Percentiles rank a stretch among this genome's conserved stretches.
These are phyloP conservation scores for Achaetomium macrosporum DNA, from an alignment of 2,329 filamentous ascomycete genomes.

Conservation along the genomic window DNA sequence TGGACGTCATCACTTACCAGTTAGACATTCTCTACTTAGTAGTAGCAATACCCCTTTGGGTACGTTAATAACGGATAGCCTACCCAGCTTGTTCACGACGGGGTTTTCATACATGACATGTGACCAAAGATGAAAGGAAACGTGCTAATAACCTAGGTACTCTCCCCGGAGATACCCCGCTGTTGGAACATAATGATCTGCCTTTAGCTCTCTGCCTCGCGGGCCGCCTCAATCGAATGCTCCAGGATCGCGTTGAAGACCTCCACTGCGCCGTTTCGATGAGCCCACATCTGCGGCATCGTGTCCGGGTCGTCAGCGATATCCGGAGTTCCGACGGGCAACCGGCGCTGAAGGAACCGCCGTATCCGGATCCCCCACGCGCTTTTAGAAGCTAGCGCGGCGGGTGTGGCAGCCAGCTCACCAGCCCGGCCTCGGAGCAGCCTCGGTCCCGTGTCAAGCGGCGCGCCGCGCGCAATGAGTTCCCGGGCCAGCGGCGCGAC, in stretches of 20 bases:
- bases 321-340: neutral
- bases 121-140: no score
- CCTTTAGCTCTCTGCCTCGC: no score
- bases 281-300: neutral
- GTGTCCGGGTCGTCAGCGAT: neutral
- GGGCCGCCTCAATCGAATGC: neutral
- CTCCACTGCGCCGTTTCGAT: neutral
- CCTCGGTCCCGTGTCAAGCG: neutral
- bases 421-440: no score
- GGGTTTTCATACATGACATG: no score
- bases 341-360: neutral
- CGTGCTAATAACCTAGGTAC: no score
- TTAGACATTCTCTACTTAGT: no score
- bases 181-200: no score
- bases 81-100: no score
- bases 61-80: no score
- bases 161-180: no score
- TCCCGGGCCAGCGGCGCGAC: neutral
- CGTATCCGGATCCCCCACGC: neutral
- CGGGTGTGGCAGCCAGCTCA: neutral
- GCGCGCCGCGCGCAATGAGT: slow-evolving; percentile 1
- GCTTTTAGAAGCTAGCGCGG: neutral
- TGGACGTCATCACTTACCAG: no score
- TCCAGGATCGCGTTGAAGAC: neutral
- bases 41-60: no score